Conservation (phyloP, 2,329 filamentous ascomycete species). For the Leptographium lundbergii region DNA sequence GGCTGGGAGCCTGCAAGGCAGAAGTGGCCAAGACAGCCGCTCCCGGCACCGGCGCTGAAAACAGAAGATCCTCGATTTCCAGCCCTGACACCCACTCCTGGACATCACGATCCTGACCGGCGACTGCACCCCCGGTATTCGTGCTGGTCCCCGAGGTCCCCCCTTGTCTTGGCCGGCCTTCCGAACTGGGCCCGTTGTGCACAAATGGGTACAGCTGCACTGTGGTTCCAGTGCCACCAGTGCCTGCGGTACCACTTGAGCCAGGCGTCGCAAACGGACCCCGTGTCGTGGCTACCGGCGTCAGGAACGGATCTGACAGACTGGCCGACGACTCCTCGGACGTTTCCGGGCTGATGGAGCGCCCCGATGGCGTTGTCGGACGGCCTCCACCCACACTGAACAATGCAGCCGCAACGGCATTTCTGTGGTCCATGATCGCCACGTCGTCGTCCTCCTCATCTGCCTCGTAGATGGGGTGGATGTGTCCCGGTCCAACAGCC, state of each 20-base stretch:
- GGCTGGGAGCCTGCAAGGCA: neutral
- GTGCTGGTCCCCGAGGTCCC: neutral
- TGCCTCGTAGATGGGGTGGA: constrained; percentile 47
- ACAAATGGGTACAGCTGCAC: constrained; percentile 11
- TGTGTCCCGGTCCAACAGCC: constrained; percentile 23
- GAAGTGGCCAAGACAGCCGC: constrained; percentile 4
- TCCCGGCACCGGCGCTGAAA: constrained; percentile 22
- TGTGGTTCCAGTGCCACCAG: constrained; percentile 12
- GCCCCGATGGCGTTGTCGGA: neutral
- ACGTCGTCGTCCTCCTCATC: constrained; percentile 36
- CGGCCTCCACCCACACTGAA: neutral
- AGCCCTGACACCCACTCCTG: constrained; percentile 46
- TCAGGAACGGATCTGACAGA: constrained; percentile 37
- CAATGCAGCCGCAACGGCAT: neutral
- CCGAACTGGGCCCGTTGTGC: constrained; percentile 26
- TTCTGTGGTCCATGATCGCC: constrained; percentile 9
- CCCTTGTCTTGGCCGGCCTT: constrained; percentile 11
- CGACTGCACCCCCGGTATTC: neutral
- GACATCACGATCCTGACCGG: constrained; percentile 36
- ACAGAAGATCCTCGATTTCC: constrained; percentile 39
- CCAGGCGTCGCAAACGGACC: neutral
- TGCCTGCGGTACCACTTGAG: constrained; percentile 4
- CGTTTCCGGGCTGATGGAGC: constrained; percentile 15
- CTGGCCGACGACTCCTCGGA: constrained; percentile 15
- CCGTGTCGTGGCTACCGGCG: constrained; percentile 21